Evolutionary conservation across 768 basidiomycete genomes (phyloP).

Genomic region (Amanita fuliginea): DNA sequence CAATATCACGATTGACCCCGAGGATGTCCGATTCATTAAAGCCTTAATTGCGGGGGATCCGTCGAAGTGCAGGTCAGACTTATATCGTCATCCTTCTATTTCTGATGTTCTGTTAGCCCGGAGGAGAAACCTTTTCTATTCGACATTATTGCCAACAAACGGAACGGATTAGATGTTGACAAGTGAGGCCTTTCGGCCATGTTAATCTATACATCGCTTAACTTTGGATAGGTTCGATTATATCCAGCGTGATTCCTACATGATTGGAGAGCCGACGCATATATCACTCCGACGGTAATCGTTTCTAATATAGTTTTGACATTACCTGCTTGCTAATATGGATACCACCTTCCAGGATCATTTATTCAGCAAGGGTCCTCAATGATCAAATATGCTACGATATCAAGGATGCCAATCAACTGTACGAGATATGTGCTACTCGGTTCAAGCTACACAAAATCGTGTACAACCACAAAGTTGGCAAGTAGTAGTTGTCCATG

Average conservation of each 20-base stretch:
- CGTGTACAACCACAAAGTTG: slow-evolving; percentile 76
- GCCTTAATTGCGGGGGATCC: slow-evolving; percentile 66
- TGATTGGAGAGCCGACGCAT: slow-evolving; percentile 53
- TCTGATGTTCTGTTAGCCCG: slow-evolving; percentile 13
- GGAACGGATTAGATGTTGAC: slow-evolving; percentile 81
- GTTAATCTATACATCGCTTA: neutral
- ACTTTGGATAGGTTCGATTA: slow-evolving; percentile 57
- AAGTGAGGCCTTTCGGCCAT: slow-evolving; percentile 37
- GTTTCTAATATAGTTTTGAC: neutral
- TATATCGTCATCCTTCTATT: neutral
- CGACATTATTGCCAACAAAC: slow-evolving; percentile 75
- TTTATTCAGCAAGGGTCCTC: slow-evolving; percentile 66
- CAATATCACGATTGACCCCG: slow-evolving; percentile 31
- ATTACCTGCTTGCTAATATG: neutral
- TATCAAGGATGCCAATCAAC: slow-evolving; percentile 69
- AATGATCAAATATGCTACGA: slow-evolving; percentile 69
- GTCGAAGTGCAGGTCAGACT: slow-evolving; percentile 32
- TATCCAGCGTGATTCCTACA: slow-evolving; percentile 63
- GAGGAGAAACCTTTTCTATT: slow-evolving; percentile 66
- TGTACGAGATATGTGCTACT: slow-evolving; percentile 64
- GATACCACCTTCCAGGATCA: slow-evolving; percentile 35
- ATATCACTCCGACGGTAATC: slow-evolving; percentile 38
- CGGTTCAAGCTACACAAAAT: slow-evolving; percentile 76
- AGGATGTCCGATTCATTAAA: slow-evolving; percentile 55
- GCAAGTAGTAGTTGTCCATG: slow-evolving; percentile 19